Base-by-base conservation (phyloP, 2,329 filamentous ascomycete species). In the Nemania abortiva region DNA sequence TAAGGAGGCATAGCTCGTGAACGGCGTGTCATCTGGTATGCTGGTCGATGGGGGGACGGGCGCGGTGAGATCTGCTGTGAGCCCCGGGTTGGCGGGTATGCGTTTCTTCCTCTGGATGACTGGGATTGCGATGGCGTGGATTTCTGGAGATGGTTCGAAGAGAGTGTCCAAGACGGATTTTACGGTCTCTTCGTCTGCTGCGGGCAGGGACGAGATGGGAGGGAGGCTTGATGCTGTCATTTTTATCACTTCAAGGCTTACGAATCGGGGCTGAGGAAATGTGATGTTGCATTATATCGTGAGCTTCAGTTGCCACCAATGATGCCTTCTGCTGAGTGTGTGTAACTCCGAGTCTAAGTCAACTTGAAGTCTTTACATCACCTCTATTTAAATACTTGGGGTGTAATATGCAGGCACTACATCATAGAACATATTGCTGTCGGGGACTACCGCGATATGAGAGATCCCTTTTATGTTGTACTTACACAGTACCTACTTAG, bases 31-130 rank as follows among this genome's bases (percentile, higher is more conserved):
- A 1, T 79, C 76, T 47, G 84, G 84, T 6, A 95, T 82, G 6
- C 91, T 82, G 4, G 24, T 39, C 37, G 56, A 49, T 49, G 55
- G 31, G 7, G 86, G 83, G 79, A 94, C 92, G 1, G 97, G 83
- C 79, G 94, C 92, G 0, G 97, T 83, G 68, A 91, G 93, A 29
- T 92, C 92, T 78, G 97, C 93, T 80, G 97, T 96, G 70, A 97
- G 89, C 13, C 90, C 86, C 80, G 95, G 92, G 62, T 97, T 87
- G 56, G 90, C 83, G 4, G 79, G 75, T 29, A 83, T 84, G 10
- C 69, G 68, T 13, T 56, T 58, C 39, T 52, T 75, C 1, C 79
- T 75, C 49, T 84, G 84, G n/a, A 97, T 84, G 2, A 91, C 82
- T 1, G 92, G 92, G 6, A 93, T 79, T 18, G 92, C 88, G 15